phyloP scores from a whole-genome alignment of 1,139 yeast species.

The Suhomyces anneliseae region DNA sequence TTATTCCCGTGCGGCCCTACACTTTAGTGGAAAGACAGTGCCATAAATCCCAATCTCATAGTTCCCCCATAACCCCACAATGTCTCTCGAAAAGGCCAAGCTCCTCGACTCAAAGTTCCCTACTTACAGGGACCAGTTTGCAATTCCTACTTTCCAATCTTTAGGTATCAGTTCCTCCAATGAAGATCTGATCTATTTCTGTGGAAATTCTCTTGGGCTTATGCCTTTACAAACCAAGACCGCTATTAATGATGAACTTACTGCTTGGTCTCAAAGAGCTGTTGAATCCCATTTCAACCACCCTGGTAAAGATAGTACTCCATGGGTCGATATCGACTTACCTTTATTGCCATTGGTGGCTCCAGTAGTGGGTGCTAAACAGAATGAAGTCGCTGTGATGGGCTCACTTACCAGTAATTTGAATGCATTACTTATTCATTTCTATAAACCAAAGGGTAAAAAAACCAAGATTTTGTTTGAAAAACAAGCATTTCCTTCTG shows the following conservation, averaged over 20 bases:
- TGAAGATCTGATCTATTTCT: slow-evolving; percentile 51
- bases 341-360: slow-evolving; percentile 71
- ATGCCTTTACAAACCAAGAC: slow-evolving; percentile 68
- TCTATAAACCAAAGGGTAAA: slow-evolving; percentile 64
- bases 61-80: neutral
- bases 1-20: too few species aligned
- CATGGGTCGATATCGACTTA: slow-evolving; percentile 84
- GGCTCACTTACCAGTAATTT: slow-evolving; percentile 82
- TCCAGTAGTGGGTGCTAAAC: slow-evolving; percentile 71
- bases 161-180: slow-evolving; percentile 39
- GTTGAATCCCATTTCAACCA: slow-evolving; percentile 86
- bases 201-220: slow-evolving; percentile 90
- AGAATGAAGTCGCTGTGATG: slow-evolving; percentile 80
- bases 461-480: slow-evolving; percentile 78
- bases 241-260: slow-evolving; percentile 65
- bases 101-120: slow-evolving; percentile 40
- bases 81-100: slow-evolving; percentile 21
- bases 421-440: slow-evolving; percentile 70
- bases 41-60: too few species aligned
- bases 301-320: slow-evolving; percentile 44
- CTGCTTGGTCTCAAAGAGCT: slow-evolving; percentile 78
- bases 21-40: too few species aligned
- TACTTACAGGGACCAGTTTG: slow-evolving; percentile 44
- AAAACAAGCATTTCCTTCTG: slow-evolving; percentile 88
- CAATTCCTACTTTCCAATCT: slow-evolving; percentile 58